Conservation (phyloP, 306 rosid genomes). For the Rubus idaeus region DNA sequence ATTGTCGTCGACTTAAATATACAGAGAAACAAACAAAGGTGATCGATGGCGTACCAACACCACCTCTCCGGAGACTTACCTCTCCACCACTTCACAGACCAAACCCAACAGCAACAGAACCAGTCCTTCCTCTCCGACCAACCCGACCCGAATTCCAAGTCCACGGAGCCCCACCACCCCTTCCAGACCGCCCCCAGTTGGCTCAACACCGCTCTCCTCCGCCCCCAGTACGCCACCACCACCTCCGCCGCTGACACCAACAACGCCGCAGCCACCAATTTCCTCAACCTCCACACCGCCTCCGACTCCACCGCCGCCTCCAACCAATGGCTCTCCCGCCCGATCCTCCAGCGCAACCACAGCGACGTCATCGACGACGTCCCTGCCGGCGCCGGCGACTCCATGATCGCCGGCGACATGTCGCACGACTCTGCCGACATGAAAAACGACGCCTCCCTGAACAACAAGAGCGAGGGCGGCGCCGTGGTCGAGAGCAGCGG, state of each 20-base stretch:
- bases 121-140: slow-evolving; percentile 33
- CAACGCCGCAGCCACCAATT: slow-evolving; percentile 38
- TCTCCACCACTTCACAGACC: slow-evolving; percentile 71
- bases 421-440: slow-evolving; percentile 61
- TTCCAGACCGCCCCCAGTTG: slow-evolving; percentile 82
- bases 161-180: slow-evolving; percentile 39
- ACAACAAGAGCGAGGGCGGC: slow-evolving; percentile 40
- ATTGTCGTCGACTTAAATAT: not conserved
- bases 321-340: slow-evolving; percentile 70
- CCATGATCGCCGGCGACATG: slow-evolving; percentile 52
- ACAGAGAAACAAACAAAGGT: not conserved
- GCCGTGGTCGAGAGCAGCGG: slow-evolving; percentile 40
- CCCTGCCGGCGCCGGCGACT: slow-evolving; percentile 40
- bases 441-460: slow-evolving; percentile 29
- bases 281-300: slow-evolving; percentile 85
- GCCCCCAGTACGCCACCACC: slow-evolving; percentile 43
- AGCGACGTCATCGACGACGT: slow-evolving; percentile 70
- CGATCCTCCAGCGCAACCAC: slow-evolving; percentile 73
- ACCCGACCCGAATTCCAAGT: slow-evolving; percentile 46
- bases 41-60: slow-evolving; percentile 77
- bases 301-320: slow-evolving; percentile 57
- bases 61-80: slow-evolving; percentile 71
- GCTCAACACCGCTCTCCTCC: slow-evolving; percentile 97
- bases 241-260: slow-evolving; percentile 12
- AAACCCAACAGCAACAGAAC: slow-evolving; percentile 38